These are phyloP conservation scores for Drechslera avenae DNA, from an alignment of 2,329 filamentous ascomycete species.

Conservation along the genomic window DNA sequence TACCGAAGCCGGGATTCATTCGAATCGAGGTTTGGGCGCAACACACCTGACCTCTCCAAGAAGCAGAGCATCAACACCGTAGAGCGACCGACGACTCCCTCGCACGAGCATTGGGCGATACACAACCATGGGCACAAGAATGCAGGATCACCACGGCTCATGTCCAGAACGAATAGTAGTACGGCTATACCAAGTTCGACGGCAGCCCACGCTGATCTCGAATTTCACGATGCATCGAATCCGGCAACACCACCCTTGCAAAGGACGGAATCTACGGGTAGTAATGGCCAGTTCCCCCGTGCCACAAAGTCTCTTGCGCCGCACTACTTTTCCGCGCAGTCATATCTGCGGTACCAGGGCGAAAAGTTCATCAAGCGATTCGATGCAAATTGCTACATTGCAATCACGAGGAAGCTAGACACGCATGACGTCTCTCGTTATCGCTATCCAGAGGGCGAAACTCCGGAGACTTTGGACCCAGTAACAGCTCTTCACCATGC, in stretches of 20 bases:
- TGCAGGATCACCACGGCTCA: slow-evolving; percentile 51
- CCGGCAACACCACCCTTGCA: slow-evolving; percentile 35
- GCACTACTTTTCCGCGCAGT: slow-evolving; percentile 98
- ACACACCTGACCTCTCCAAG: slow-evolving; percentile 83
- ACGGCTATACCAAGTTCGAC: slow-evolving; percentile 27
- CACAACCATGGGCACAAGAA: slow-evolving; percentile 59
- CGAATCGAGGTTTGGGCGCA: slow-evolving; percentile 91
- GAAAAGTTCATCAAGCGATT: slow-evolving; percentile 96
- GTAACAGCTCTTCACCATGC: slow-evolving; percentile 68
- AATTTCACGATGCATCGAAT: slow-evolving; percentile 53
- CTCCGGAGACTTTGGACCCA: slow-evolving; percentile 52
- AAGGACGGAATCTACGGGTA: slow-evolving; percentile 18
- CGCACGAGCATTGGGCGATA: slow-evolving; percentile 56
- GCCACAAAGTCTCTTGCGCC: slow-evolving; percentile 51
- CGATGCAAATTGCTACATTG: slow-evolving; percentile 98
- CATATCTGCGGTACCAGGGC: slow-evolving; percentile 94
- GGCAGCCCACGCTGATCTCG: slow-evolving; percentile 49
- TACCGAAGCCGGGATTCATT: slow-evolving; percentile 98
- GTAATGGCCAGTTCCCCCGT: slow-evolving; percentile 16
- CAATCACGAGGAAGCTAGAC: slow-evolving; percentile 96
- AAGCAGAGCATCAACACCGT: slow-evolving; percentile 80
- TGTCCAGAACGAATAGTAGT: slow-evolving; percentile 45
- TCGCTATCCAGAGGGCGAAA: slow-evolving; percentile 55
- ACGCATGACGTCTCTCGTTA: slow-evolving; percentile 92
- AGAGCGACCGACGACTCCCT: slow-evolving; percentile 53